phyloP scores from a whole-genome alignment of 2,329 filamentous ascomycete genomes.

The Beauveria sp. region DNA sequence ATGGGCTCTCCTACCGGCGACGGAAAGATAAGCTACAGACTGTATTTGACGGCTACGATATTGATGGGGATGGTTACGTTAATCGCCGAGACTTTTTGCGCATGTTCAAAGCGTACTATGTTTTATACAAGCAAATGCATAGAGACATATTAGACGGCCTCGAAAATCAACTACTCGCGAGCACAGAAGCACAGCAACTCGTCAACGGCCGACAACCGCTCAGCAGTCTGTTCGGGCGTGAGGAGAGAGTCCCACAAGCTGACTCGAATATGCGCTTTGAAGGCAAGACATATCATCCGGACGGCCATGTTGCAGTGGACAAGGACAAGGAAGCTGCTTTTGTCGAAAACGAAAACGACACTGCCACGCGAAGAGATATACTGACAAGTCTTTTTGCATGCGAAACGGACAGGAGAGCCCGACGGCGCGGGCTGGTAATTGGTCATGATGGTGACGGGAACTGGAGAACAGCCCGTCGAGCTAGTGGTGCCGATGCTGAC shows the following conservation, averaged over 20 bases:
- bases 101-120: constrained; percentile 88
- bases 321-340: constrained; percentile 51
- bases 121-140: constrained; percentile 82
- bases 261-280: constrained; percentile 51
- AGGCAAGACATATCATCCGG: constrained; percentile 55
- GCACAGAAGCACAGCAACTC: constrained; percentile 68
- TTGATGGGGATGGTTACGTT: constrained; percentile 81
- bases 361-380: constrained; percentile 52
- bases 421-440: constrained; percentile 20
- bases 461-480: constrained; percentile 26
- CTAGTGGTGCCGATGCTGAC: constrained; percentile 25
- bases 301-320: constrained; percentile 57
- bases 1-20: constrained; percentile 66
- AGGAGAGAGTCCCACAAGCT: constrained; percentile 57
- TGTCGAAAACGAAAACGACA: constrained; percentile 52
- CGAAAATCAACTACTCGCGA: constrained; percentile 70
- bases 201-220: constrained; percentile 68
- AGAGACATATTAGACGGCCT: constrained; percentile 72
- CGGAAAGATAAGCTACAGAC: constrained; percentile 61
- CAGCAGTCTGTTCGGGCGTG: constrained; percentile 66
- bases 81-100: constrained; percentile 80
- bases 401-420: constrained; percentile 23
- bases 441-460: constrained; percentile 27
- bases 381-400: constrained; percentile 45
- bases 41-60: constrained; percentile 84